Percentiles rank a stretch among this genome's conserved stretches.
Conservation (phyloP, 2,329 filamentous ascomycete species). For the Scedosporium boydii region DNA sequence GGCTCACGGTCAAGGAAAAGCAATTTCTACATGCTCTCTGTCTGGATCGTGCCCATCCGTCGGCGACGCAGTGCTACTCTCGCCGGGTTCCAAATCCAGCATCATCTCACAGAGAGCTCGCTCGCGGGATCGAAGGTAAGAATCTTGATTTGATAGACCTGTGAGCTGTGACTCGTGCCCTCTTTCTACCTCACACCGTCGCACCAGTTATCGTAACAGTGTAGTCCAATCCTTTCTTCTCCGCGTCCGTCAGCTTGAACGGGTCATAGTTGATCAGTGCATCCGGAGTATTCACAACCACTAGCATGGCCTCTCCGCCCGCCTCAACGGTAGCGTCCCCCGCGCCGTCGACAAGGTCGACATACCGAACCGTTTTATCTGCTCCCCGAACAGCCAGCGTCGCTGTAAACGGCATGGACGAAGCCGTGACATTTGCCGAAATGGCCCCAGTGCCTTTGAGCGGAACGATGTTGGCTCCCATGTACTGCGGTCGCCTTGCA, state of each 20-base stretch:
- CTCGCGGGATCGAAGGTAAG: no score
- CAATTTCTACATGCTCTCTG: no score
- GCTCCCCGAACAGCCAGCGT: slow-evolving; percentile 26
- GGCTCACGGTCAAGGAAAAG: no score
- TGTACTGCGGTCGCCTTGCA: slow-evolving; percentile 32
- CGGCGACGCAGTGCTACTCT: no score
- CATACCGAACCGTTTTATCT: slow-evolving; percentile 23
- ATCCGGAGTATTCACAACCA: slow-evolving; percentile 38
- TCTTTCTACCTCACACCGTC: slow-evolving; percentile 13
- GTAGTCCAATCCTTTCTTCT: slow-evolving; percentile 28
- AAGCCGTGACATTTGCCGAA: slow-evolving; percentile 23
- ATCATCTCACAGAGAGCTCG: no score
- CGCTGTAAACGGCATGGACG: slow-evolving; percentile 26
- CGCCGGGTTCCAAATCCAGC: no score
- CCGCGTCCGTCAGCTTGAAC: slow-evolving; percentile 26
- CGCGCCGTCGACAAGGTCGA: slow-evolving; percentile 21
- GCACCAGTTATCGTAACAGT: slow-evolving; percentile 23
- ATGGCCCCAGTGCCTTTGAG: slow-evolving; percentile 25
- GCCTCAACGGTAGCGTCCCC: slow-evolving; percentile 22
- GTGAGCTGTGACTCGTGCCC: neutral
- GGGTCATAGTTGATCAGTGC: slow-evolving; percentile 33
- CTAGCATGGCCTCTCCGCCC: slow-evolving; percentile 33
- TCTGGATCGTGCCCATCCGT: no score
- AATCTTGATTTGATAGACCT: no score
- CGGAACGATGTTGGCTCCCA: slow-evolving; percentile 40